These are phyloP conservation scores for Colletotrichum sansevieriae DNA, from an alignment of 2,329 filamentous ascomycete genomes.

Conservation along the genomic window DNA sequence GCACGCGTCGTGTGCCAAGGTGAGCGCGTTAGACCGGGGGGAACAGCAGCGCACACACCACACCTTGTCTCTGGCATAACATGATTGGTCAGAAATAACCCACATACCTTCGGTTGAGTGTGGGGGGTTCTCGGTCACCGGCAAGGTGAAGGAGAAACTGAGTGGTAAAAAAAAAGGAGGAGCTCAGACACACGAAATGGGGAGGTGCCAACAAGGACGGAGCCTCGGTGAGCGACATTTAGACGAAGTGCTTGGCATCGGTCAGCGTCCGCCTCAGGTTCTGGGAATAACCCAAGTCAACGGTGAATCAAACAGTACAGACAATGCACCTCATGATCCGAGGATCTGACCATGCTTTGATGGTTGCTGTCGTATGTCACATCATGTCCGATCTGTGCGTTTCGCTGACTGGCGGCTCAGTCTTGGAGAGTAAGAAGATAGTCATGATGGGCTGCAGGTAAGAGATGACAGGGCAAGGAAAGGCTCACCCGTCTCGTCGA, in stretches of 20 bases:
- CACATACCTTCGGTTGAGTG: neutral
- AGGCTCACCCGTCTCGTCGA: neutral
- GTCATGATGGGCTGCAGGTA: neutral
- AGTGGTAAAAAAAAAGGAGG: neutral
- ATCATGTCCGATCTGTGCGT: constrained; percentile 13
- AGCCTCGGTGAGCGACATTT: constrained; percentile 22
- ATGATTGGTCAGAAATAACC: neutral
- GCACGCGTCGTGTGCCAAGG: constrained; percentile 35
- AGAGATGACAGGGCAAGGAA: constrained; percentile 15
- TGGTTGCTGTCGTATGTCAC: constrained; percentile 9
- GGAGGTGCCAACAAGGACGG: constrained; percentile 13
- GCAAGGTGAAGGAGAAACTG: neutral
- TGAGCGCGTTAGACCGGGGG: constrained; percentile 30
- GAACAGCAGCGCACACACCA: constrained; percentile 25
- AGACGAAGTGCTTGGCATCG: constrained; percentile 6
- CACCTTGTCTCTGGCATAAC: neutral
- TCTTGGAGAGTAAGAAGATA: neutral
- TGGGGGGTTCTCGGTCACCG: constrained; percentile 20
- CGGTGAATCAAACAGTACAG: too few species aligned
- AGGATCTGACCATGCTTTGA: constrained; percentile 26
- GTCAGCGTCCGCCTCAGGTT: neutral
- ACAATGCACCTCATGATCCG: neutral
- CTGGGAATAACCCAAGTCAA: neutral
- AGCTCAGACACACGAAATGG: neutral
- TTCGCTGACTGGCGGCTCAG: constrained; percentile 6